phyloP scores from a whole-genome alignment of 176 grass and related monocot genomes.

The Carex littledalei region DNA sequence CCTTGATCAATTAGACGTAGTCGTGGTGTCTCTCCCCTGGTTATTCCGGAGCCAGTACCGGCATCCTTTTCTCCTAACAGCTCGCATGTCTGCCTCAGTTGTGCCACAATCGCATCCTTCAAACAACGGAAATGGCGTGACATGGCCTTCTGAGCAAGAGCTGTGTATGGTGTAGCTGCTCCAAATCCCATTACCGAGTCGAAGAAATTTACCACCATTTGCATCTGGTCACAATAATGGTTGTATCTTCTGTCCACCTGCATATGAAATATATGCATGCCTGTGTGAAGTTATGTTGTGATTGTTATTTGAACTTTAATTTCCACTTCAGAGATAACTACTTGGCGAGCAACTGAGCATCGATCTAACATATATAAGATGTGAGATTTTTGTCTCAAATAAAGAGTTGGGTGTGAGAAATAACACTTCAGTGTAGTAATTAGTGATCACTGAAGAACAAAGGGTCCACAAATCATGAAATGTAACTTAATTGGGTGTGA shows the following conservation, averaged over 20 bases:
- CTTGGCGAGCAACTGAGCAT: background rate
- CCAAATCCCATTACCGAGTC: conserved; percentile 98
- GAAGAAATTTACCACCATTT: conserved; percentile 99
- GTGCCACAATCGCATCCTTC: conserved; percentile 75
- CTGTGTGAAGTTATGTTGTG: background rate
- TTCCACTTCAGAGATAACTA: background rate
- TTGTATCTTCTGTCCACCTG: conserved; percentile 99
- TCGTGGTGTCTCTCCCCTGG: conserved; percentile 92
- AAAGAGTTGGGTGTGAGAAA: conserved; percentile 5
- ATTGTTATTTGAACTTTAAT: background rate
- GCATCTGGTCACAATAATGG: conserved; percentile 99
- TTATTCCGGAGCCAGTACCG: conserved; percentile 61
- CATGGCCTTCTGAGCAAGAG: conserved; percentile 98
- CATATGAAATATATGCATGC: background rate
- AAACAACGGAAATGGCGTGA: conserved; percentile 98
- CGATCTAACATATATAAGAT: background rate
- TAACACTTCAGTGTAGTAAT: conserved; percentile 13
- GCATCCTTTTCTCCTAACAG: conserved; percentile 82
- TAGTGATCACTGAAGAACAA: background rate
- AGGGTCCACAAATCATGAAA: conserved; percentile 17
- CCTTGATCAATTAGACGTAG: conserved; percentile 81
- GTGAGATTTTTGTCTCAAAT: background rate
- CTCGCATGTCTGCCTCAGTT: conserved; percentile 70
- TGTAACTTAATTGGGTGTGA: background rate
- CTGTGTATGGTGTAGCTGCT: conserved; percentile 91